Evolutionary conservation across 768 basidiomycete species (phyloP), one percentile per base, ranked within the genome.

Genomic region (Coprinellus micaceus): DNA sequence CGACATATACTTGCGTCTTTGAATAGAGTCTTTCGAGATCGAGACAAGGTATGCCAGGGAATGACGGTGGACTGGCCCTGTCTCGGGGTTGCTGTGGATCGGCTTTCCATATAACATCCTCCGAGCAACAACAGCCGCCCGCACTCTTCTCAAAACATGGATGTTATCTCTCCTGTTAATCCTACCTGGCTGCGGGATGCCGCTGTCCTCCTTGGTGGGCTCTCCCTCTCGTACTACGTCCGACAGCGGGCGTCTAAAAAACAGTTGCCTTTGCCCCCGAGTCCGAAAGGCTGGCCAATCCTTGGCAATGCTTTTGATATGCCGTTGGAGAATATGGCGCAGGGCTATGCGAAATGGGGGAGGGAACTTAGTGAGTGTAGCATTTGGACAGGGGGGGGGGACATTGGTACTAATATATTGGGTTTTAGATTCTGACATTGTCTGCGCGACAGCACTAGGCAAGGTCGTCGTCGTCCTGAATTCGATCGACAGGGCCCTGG

Each of bases 371-470:
- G 47, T 48, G 25, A 48, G 25, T n/a, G n/a, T n/a, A n/a, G n/a
- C n/a, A n/a, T n/a, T n/a, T n/a, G n/a, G n/a, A n/a, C n/a, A n/a
- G n/a, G n/a, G n/a, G n/a, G n/a, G n/a, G n/a, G n/a, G n/a, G n/a
- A n/a, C 25, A n/a, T 13, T n/a, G n/a, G n/a, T n/a, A n/a, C n/a
- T n/a, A n/a, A n/a, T n/a, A n/a, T n/a, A n/a, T n/a, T n/a, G n/a
- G n/a, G n/a, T n/a, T n/a, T n/a, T n/a, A 60, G 59, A 49, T 30
- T 45, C 59, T 15, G 56, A 60, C 36, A 58, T 64, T 33, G n/a
- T 64, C 4, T 36, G 58, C 43, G 26, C 59, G 10, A 60, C 53
- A 29, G 60, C 57, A 12, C 50, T 53, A 19, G 61, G 63, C 15
- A 58, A 51, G 7, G 29, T 49, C 15, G 36, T 63, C 22, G 24